These are phyloP conservation scores for Blastobotrys persicus DNA, from an alignment of 1,139 yeast species.

Conservation along the genomic window DNA sequence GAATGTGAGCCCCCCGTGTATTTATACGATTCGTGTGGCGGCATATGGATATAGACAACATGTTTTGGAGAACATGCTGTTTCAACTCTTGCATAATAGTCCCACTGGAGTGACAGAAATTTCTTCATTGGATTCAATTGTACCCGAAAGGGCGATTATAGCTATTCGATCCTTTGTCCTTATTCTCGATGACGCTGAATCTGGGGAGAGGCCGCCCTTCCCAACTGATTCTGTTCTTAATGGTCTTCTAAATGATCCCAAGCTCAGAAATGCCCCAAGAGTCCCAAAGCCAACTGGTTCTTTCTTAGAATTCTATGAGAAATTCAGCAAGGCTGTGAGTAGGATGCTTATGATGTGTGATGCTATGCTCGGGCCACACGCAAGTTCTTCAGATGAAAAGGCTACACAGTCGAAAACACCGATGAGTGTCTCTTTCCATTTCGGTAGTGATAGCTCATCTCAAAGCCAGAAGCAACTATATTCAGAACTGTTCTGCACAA, in stretches of 20 bases:
- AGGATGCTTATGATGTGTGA: constrained; percentile 60
- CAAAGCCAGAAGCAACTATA: constrained; percentile 38
- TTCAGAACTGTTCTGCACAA: constrained; percentile 64
- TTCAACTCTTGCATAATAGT: constrained; percentile 45
- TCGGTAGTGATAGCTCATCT: constrained; percentile 44
- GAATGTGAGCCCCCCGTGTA: constrained; percentile 59
- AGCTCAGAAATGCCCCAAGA: constrained; percentile 16
- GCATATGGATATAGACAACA: constrained; percentile 80
- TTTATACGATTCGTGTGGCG: constrained; percentile 68
- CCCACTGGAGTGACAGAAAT: constrained; percentile 49
- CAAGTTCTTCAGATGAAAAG: constrained; percentile 25
- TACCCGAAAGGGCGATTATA: constrained; percentile 68
- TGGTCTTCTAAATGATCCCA: constrained; percentile 14
- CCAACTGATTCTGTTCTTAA: constrained; percentile 47
- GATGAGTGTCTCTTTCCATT: constrained; percentile 48
- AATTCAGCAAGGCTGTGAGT: constrained; percentile 64
- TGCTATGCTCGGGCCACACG: constrained; percentile 35
- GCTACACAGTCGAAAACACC: constrained; percentile 35
- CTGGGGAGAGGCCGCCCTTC: constrained; percentile 63
- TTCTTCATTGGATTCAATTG: constrained; percentile 53
- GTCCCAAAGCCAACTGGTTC: constrained; percentile 26
- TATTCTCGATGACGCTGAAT: constrained; percentile 59
- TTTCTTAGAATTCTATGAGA: constrained; percentile 55
- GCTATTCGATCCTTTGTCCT: constrained; percentile 70
- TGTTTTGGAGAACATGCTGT: constrained; percentile 70